Conservation (phyloP, 768 basidiomycete species). For the Collybiopsis confluens region DNA sequence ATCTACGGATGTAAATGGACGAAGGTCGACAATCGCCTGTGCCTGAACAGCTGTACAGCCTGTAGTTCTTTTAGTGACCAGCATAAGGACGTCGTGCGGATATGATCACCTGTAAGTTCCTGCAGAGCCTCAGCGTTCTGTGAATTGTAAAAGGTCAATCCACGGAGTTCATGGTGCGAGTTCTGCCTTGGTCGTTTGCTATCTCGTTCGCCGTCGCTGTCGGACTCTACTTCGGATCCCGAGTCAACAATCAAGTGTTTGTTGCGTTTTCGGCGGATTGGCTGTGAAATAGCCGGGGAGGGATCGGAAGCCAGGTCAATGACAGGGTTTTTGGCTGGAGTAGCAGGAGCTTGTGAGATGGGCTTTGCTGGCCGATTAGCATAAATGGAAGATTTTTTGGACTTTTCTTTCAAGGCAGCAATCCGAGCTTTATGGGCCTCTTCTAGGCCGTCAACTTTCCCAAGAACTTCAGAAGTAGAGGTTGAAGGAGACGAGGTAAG, state of each 20-base stretch:
- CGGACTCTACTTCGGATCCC: slow-evolving; percentile 50
- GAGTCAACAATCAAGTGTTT: slow-evolving; percentile 64
- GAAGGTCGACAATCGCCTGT: slow-evolving; percentile 64
- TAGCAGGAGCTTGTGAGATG: slow-evolving; percentile 30
- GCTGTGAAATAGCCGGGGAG: slow-evolving; percentile 32
- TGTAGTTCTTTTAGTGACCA: slow-evolving; percentile 20
- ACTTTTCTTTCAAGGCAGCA: slow-evolving; percentile 66
- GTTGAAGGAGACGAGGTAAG: slow-evolving; percentile 18
- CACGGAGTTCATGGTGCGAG: slow-evolving; percentile 41
- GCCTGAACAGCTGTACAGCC: slow-evolving; percentile 85
- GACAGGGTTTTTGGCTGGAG: slow-evolving; percentile 33
- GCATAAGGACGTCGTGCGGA: slow-evolving; percentile 1
- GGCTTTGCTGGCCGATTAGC: slow-evolving; percentile 55
- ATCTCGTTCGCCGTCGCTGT: slow-evolving; percentile 37
- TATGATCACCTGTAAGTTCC: slow-evolving; percentile 63
- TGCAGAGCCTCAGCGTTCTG: slow-evolving; percentile 60
- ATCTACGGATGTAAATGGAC: slow-evolving; percentile 76
- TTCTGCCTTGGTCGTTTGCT: slow-evolving; percentile 28
- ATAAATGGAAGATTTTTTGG: slow-evolving; percentile 80
- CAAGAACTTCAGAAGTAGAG: slow-evolving; percentile 31
- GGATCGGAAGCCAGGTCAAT: slow-evolving; percentile 32
- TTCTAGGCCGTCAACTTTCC: slow-evolving; percentile 68
- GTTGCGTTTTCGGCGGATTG: slow-evolving; percentile 47
- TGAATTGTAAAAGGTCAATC: slow-evolving; percentile 67
- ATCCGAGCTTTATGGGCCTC: slow-evolving; percentile 68